Percentiles rank a stretch among this genome's conserved stretches.
These are phyloP conservation scores for Entelexis paramagnoliae DNA, from an alignment of 1,139 yeast species.

Conservation along the genomic window DNA sequence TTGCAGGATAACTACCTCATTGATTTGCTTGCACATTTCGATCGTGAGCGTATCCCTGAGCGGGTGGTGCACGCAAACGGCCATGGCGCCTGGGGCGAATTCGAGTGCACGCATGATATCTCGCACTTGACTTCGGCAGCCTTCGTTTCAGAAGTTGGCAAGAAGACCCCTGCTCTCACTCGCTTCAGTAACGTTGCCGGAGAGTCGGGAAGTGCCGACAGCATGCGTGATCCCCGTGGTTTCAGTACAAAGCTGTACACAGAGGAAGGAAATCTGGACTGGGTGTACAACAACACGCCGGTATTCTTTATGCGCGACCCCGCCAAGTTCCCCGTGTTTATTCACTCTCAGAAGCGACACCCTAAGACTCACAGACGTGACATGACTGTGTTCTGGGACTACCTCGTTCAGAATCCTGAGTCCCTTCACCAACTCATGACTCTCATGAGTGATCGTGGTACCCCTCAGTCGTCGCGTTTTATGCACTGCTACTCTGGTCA, in stretches of 20 bases:
- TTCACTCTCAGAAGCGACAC: constrained; percentile 81
- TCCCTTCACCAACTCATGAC: constrained; percentile 53
- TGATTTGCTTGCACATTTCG: constrained; percentile 72
- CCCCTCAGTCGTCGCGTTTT: constrained; percentile 52
- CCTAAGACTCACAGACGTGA: constrained; percentile 79
- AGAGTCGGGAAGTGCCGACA: constrained; percentile 71
- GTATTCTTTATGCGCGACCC: constrained; percentile 81
- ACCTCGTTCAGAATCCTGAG: constrained; percentile 52
- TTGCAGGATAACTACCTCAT: constrained; percentile 70
- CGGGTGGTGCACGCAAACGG: constrained; percentile 89
- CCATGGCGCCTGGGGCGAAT: constrained; percentile 72
- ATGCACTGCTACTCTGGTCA: constrained; percentile 75
- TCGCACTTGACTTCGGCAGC: constrained; percentile 62
- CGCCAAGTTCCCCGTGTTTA: constrained; percentile 75
- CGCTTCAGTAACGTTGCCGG: constrained; percentile 89
- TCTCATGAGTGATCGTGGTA: constrained; percentile 62
- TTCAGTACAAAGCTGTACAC: constrained; percentile 75
- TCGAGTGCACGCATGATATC: constrained; percentile 75
- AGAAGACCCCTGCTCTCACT: constrained; percentile 61
- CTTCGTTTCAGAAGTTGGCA: constrained; percentile 62
- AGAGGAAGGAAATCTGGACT: constrained; percentile 79
- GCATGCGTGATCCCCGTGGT: constrained; percentile 88
- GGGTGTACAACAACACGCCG: constrained; percentile 86
- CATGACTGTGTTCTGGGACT: constrained; percentile 62
- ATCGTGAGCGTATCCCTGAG: constrained; percentile 81